Base-by-base conservation (phyloP, 140 eudicot genomes). In the Senecio squalidus region DNA sequence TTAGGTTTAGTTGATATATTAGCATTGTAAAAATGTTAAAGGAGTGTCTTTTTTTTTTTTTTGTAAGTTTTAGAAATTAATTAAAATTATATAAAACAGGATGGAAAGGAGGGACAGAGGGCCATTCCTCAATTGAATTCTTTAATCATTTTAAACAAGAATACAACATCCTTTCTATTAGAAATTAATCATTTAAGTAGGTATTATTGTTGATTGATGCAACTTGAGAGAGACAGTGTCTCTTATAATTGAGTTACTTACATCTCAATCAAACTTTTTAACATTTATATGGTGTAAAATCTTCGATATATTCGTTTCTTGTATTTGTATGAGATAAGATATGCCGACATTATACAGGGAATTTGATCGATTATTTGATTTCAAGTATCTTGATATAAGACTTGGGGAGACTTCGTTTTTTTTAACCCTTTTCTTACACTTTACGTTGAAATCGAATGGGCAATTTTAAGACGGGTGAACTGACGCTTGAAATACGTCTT, bases 1-100 rank as follows among this genome's bases (percentile, higher is more conserved):
- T 9, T 74, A 74, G 80, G 43, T 9, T 53, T 60, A 67, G 80
- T 20, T 73, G 45, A 31, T 48, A 67, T 64, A 55, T 60, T 74
- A 74, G 80, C 70, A 45, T 50, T 68, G 80, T 74, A 74, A 33
- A 74, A 61, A 70, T 44, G 48, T 51, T 25, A 27, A 18, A 68
- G 55, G 26, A 14, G 52, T 49, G 28, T 66, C 45, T 36, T 29
- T 31, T 28, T 15, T 13, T 30, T 33, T 8, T 21, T 49, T 40
- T 47, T 28, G 39, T 47, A 63, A 47, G 25, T 55, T 60, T 64
- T 59, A 72, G 62, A 57, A 9, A 72, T 28, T 47, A 48, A n/a
- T n/a, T n/a, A n/a, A n/a, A 25, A 26, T 26, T 52, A 64, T 64
- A 64, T 52, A 64, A 24, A 31, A 58, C 55, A 65, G 36, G 59